Evolutionary conservation across 1,284 basidiomycete species (phyloP), one percentile per base, ranked within the genome.

Genomic region (Wallemia ichthyophaga): DNA sequence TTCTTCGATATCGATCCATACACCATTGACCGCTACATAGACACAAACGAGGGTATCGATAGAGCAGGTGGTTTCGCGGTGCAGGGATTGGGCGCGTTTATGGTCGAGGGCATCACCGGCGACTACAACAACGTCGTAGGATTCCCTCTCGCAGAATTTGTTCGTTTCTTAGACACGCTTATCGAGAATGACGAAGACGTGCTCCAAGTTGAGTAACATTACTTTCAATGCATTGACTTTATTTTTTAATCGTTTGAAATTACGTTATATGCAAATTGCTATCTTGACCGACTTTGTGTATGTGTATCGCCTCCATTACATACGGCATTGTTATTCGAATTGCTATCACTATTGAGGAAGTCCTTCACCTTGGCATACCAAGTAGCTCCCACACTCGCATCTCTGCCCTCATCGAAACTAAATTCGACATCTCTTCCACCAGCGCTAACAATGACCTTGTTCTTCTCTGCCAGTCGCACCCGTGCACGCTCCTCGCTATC

Each of bases 11-110:
- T 78, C 67, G 72, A 79, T 0, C 67, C 71, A 28, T 70, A 78
- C 28, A 66, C 86, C 5, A 72, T 95, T 15, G 68, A 84, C 63
- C 85, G 87, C 0, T 96, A 96, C 66, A 86, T 82, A 27, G 81
- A 88, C 28, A 83, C 77, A 59, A 83, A 81, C 1, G 92, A 98
- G 70, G 92, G 92, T 0, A 68, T 82, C 56, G 87, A 94, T 66
- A 77, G 88, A 23, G 91, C 91, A 0, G 92, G 91, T 2, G 92
- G 92, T 0, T 96, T 96, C 68, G 88, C 88, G 1, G 81, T 92
- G 56, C 92, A 96, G 81, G 87, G 87, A 1, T 73, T 81, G 1
- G 91, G 87, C 0, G 82, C 81, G 1, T 64, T 88, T 55, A 73
- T 96, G 31, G 72, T 95, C 58, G 76, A 82, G 57, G 81, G 82